Percentiles rank a stretch among this genome's conserved stretches.
phyloP scores from a whole-genome alignment of 225 moss, liverwort and hornwort species.

The Physcomitrium patens region DNA sequence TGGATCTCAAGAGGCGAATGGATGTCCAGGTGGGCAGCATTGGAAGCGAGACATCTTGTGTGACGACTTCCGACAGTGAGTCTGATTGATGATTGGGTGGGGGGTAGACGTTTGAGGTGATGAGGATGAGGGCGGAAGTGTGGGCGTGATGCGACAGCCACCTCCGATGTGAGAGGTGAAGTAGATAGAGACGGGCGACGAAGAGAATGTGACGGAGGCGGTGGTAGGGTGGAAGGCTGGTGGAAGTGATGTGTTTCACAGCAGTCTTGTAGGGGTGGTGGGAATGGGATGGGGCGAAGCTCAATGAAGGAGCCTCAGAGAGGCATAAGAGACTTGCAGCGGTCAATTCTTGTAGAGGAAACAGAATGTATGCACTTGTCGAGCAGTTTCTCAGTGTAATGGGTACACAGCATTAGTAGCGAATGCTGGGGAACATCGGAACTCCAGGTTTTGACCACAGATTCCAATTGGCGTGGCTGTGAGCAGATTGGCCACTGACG shows the following conservation, averaged over 20 bases:
- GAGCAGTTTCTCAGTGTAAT: slow-evolving; percentile 34
- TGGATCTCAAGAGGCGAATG: slow-evolving; percentile 57
- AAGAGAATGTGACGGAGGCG: slow-evolving; percentile 29
- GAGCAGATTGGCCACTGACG: slow-evolving; percentile 38
- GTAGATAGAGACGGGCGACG: slow-evolving; percentile 41
- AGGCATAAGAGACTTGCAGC: slow-evolving; percentile 33
- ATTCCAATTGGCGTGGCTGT: slow-evolving; percentile 48
- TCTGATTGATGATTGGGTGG: slow-evolving; percentile 75
- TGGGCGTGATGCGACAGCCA: slow-evolving; percentile 2
- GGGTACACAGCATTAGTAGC: slow-evolving; percentile 30
- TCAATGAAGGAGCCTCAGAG: slow-evolving; percentile 51
- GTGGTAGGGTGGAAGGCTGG: slow-evolving; percentile 40
- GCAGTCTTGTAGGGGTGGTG: slow-evolving; percentile 45
- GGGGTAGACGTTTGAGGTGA: slow-evolving; percentile 39
- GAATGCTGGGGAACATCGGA: slow-evolving; percentile 39
- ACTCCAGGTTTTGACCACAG: slow-evolving; percentile 48
- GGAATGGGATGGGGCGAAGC: slow-evolving; percentile 58
- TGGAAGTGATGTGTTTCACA: slow-evolving; percentile 34
- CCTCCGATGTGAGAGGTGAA: slow-evolving; percentile 31
- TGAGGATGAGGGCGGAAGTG: slow-evolving; percentile 30
- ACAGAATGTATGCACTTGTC: slow-evolving; percentile 45
- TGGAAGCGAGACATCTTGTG: slow-evolving; percentile 92
- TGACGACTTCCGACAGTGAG: slow-evolving; percentile 94
- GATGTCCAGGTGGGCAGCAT: slow-evolving; percentile 80
- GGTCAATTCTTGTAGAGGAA: slow-evolving; percentile 56